Evolutionary conservation across 441 rosid species (phyloP), one percentile per base, ranked within the genome.

Genomic region (Dalechampia spathulata): DNA sequence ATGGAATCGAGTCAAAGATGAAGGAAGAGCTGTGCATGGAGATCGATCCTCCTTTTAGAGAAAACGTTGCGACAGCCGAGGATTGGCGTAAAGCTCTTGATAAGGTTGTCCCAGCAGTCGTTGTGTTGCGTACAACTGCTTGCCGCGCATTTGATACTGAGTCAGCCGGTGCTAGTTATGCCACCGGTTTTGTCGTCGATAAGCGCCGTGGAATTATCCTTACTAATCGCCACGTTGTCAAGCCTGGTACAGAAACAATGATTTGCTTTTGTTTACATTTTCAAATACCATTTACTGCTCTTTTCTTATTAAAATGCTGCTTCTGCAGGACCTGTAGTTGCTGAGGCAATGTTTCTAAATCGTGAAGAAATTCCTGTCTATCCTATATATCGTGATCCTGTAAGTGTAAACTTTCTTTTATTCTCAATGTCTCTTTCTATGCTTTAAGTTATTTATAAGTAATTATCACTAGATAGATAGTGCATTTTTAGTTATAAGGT

Each of bases 221-320:
- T 66, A 93, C 99, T 56, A 93, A 93, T 72, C 99, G 99, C 44
- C 99, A 93, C 50, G 99, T 93, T 32, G 97, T 87, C 66, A 82
- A 87, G 77, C 85, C 97, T 22, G 97, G 97, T 93, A 57, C 58
- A 8, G n/a, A n/a, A n/a, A n/a, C n/a, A n/a, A n/a, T n/a, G n/a
- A n/a, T n/a, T n/a, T n/a, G n/a, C n/a, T n/a, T n/a, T n/a, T n/a
- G 34, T 30, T 30, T 30, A 30, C 34, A 3, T 30, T 30, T 30
- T 30, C 34, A 3, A 30, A 30, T 30, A 30, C 4, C 8, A 30
- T 30, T 30, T 30, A 30, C 34, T 30, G 34, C 8, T 30, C 8
- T 30, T 30, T 30, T 4, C 34, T 30, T 30, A 3, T 4, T 30
- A 3, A 3, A 4, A 3, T 30, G 34, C 34, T 56, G 44, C 40